Conservation (phyloP, 2,329 filamentous ascomycete genomes). For the Lecanicillium sp. region DNA sequence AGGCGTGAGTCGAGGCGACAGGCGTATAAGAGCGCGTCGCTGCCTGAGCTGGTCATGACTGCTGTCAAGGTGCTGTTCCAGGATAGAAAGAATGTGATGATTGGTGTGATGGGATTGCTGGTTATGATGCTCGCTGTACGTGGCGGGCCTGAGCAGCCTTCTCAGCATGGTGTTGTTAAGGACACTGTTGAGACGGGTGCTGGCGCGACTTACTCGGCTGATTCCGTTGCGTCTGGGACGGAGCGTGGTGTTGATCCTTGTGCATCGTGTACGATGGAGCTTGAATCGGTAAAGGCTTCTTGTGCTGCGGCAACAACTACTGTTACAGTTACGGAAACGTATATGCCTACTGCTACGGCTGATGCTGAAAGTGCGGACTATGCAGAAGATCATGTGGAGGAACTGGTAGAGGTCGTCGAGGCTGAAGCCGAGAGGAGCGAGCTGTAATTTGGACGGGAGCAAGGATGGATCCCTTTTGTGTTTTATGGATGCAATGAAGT, state of each 20-base stretch:
- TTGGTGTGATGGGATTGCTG: slow-evolving; percentile 44
- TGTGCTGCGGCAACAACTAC: slow-evolving; percentile 1
- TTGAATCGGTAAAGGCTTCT: slow-evolving; percentile 13
- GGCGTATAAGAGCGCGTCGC: slow-evolving; percentile 34
- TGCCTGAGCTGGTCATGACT: slow-evolving; percentile 46
- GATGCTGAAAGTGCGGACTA: slow-evolving; percentile 9
- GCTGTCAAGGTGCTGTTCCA: slow-evolving; percentile 44
- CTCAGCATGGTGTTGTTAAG: slow-evolving; percentile 12
- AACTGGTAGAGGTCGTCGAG: slow-evolving; percentile 1
- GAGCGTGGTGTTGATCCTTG: slow-evolving; percentile 13
- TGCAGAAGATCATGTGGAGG: slow-evolving; percentile 8
- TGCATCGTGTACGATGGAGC: slow-evolving; percentile 13
- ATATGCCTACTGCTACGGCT: slow-evolving; percentile 17
- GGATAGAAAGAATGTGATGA: slow-evolving; percentile 52
- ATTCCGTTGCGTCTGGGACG: slow-evolving; percentile 10
- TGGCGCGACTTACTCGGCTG: slow-evolving; percentile 4
- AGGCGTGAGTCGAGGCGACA: slow-evolving; percentile 20
- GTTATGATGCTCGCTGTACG: slow-evolving; percentile 41
- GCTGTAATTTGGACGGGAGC: neutral
- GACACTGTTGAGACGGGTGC: slow-evolving; percentile 6
- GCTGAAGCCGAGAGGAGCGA: slow-evolving; percentile 1
- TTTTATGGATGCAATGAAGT: slow-evolving; percentile 3
- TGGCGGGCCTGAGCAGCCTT: slow-evolving; percentile 13
- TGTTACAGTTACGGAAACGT: slow-evolving; percentile 23
- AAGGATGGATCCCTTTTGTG: slow-evolving; percentile 1